phyloP scores from a whole-genome alignment of 495 filamentous ascomycete genomes.

The Platismatia glauca region DNA sequence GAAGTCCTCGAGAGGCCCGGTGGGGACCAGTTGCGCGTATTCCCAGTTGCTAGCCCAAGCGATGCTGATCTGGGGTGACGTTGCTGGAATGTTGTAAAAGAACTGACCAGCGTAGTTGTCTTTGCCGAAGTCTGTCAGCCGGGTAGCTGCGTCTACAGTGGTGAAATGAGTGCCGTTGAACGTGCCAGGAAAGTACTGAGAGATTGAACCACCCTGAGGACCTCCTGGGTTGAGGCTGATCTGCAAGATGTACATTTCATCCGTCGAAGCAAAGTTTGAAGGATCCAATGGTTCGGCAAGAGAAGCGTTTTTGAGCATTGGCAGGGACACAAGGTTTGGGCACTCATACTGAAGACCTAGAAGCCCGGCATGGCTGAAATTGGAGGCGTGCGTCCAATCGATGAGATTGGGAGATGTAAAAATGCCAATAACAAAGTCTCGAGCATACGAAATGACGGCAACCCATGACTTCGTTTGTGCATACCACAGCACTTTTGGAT shows the following conservation, averaged over 20 bases:
- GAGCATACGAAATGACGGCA: slow-evolving; percentile 38
- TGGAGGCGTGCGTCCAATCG: slow-evolving; percentile 44
- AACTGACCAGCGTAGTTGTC: slow-evolving; percentile 51
- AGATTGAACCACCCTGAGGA: slow-evolving; percentile 44
- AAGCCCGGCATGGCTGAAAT: slow-evolving; percentile 45
- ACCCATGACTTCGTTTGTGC: slow-evolving; percentile 40
- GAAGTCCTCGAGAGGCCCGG: slow-evolving; percentile 40
- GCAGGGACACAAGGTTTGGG: slow-evolving; percentile 42
- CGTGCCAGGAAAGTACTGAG: slow-evolving; percentile 40
- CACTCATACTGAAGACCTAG: slow-evolving; percentile 53
- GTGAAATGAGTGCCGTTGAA: slow-evolving; percentile 46
- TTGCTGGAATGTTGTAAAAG: slow-evolving; percentile 39
- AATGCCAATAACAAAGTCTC: slow-evolving; percentile 44
- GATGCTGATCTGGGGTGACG: slow-evolving; percentile 37
- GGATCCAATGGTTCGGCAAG: slow-evolving; percentile 19
- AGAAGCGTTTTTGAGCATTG: slow-evolving; percentile 30
- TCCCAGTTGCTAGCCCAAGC: slow-evolving; percentile 57
- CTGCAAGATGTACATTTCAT: slow-evolving; percentile 38
- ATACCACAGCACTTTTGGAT: slow-evolving; percentile 50
- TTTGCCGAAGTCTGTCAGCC: slow-evolving; percentile 45
- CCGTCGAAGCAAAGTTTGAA: slow-evolving; percentile 23
- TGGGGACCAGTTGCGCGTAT: slow-evolving; percentile 43
- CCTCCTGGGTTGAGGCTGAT: slow-evolving; percentile 50
- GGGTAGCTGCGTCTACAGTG: slow-evolving; percentile 32
- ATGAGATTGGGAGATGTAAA: slow-evolving; percentile 46